phyloP scores from a whole-genome alignment of 768 basidiomycete genomes.

The Phaeotremella skinneri region DNA sequence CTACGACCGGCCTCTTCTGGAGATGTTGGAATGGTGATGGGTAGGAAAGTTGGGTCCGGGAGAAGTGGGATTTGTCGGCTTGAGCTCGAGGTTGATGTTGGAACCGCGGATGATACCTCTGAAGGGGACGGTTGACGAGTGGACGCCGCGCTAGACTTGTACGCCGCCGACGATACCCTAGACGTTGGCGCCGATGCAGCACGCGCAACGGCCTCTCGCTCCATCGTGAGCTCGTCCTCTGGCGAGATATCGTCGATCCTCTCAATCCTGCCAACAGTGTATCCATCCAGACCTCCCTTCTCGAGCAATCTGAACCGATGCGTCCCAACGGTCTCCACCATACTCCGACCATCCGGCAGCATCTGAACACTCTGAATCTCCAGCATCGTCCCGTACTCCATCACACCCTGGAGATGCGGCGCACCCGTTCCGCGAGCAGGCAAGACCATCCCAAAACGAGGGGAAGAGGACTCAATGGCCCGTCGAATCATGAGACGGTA shows the following conservation, averaged over 20 bases:
- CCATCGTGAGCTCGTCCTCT: constrained; percentile 54
- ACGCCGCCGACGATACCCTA: neutral
- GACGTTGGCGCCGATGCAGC: constrained; percentile 12
- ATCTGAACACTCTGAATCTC: constrained; percentile 81
- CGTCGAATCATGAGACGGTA: constrained; percentile 96
- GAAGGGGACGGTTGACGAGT: neutral
- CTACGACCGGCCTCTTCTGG: neutral
- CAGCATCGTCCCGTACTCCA: constrained; percentile 90
- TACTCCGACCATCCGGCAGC: constrained; percentile 82
- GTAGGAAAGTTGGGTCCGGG: neutral
- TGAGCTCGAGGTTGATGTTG: neutral
- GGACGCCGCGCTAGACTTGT: neutral
- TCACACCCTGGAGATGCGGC: constrained; percentile 55
- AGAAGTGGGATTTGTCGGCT: neutral
- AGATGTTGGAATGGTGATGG: neutral
- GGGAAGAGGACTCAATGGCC: constrained; percentile 72
- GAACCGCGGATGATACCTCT: neutral
- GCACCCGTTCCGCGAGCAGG: constrained; percentile 56
- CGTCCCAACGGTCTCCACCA: constrained; percentile 71
- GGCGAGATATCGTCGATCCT: constrained; percentile 55
- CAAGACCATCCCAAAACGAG: constrained; percentile 93
- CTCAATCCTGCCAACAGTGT: constrained; percentile 80
- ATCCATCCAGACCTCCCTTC: constrained; percentile 79
- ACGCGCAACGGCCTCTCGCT: constrained; percentile 41
- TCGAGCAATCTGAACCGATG: constrained; percentile 84